A percentile compares a stretch with the other conserved stretches of the same genome.
Conservation (phyloP, 345 rosid species). For the Euphorbia tirucalli region DNA sequence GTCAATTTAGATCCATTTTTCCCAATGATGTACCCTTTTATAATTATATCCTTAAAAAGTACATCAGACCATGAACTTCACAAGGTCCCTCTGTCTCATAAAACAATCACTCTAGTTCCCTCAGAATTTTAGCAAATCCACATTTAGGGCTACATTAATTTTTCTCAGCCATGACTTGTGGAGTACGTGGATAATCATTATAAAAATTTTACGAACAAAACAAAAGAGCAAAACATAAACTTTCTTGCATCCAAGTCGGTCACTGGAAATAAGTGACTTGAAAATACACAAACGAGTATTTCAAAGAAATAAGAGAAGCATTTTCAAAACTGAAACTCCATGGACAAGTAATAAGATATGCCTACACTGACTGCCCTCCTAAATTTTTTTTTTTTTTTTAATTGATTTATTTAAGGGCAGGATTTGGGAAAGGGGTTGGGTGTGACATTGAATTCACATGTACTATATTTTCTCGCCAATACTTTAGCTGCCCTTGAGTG, state of each 20-base stretch:
- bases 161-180: not conserved
- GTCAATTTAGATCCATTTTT: no score
- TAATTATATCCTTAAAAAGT: not conserved
- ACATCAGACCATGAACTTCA: not conserved
- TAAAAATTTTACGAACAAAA: not conserved
- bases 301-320: not conserved
- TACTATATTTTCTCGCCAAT: not conserved
- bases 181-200: not conserved
- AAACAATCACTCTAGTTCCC: not conserved
- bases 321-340: not conserved
- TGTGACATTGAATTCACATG: not conserved
- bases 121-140: not conserved
- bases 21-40: no score
- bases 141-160: no score
- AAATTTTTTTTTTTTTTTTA: not conserved
- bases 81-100: not conserved
- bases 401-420: not conserved
- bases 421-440: not conserved
- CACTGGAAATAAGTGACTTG: not conserved
- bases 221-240: not conserved
- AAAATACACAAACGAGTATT: not conserved
- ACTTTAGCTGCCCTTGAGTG: not conserved
- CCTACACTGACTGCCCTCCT: not conserved
- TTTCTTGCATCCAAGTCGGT: not conserved
- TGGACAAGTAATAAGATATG: not conserved